Evolutionary conservation across 306 rosid genomes (phyloP), one percentile per base, ranked within the genome.

Genomic region (barrel medic (Medicago truncatula)): DNA sequence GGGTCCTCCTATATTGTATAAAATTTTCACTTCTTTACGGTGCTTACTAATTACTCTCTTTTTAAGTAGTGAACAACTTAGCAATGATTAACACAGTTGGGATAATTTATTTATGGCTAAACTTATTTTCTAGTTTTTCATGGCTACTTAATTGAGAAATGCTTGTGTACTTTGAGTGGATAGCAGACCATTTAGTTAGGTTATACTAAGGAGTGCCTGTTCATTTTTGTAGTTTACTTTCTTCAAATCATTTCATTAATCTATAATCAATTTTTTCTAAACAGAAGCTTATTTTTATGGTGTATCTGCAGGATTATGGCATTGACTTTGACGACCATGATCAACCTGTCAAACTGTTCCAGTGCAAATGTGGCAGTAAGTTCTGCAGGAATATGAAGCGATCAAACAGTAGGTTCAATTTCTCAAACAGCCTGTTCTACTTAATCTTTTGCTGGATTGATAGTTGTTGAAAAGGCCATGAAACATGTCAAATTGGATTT

Each of bases 321-420:
- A 84, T 95, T 47, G 93, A 87, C 87, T 90, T 95, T 58, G 91
- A 92, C n/a, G 97, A 90, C 78, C 79, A 60, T 21, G 96, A 90
- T 82, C 84, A 85, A 36, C 90, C 85, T 72, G 47, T 87, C 15
- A 86, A 85, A 87, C 76, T 82, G 23, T 92, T 92, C 72, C 80
- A 70, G 49, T 95, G 97, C 82, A 83, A 28, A 80, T 95, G 99
- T 86, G 96, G 97, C 81, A 95, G 99, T 80, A 88, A 85, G 78
- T 92, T 92, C 87, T 95, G 97, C 85, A 83, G 97, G 87, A 84
- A 86, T 76, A 89, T 88, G 88, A 89, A 85, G 86, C 88, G 97
- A 14, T 63, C 81, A 38, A 86, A 61, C 56, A 86, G 96, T 89
- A 88, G 83, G 97, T 83, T 73, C 66, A 70, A 50, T 70, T 15